Percentiles rank a stretch among this genome's conserved stretches.
Conservation (phyloP, 129 eudicot species). For the Artemisia tridentata region DNA sequence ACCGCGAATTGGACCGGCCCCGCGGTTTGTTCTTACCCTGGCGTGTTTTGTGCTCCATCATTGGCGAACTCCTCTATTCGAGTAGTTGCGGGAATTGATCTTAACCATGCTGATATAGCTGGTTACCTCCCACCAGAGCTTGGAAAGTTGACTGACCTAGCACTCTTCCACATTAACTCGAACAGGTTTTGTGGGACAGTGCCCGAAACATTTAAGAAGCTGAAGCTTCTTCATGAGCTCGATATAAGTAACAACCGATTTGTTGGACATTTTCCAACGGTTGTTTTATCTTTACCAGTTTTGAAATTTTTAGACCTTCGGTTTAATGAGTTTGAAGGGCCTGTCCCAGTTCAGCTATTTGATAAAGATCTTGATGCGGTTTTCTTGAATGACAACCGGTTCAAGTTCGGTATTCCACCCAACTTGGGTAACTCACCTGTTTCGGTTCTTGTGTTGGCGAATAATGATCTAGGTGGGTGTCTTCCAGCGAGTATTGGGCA, state of each 20-base stretch:
- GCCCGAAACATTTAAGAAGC: constrained; percentile 46
- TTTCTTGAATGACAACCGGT: constrained; percentile 79
- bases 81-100: constrained; percentile 77
- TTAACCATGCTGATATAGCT: constrained; percentile 81
- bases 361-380: constrained; percentile 83
- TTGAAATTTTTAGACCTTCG: constrained; percentile 79
- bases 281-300: constrained; percentile 53
- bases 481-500: constrained; percentile 86
- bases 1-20: constrained; percentile 84
- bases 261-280: constrained; percentile 65
- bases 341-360: constrained; percentile 63
- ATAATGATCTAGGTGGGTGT: constrained; percentile 81
- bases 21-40: constrained; percentile 65
- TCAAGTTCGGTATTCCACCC: constrained; percentile 68
- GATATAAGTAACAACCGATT: constrained; percentile 79
- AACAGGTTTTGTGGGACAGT: constrained; percentile 82
- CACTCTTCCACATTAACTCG: constrained; percentile 78
- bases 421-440: constrained; percentile 93
- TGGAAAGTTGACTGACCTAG: constrained; percentile 68
- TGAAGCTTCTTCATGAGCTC: constrained; percentile 62
- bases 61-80: constrained; percentile 35
- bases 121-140: constrained; percentile 76
- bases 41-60: constrained; percentile 62
- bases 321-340: constrained; percentile 91
- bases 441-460: constrained; percentile 84